These are phyloP conservation scores for Sphaerobolus stellatus DNA, from an alignment of 1,284 basidiomycete genomes.

Conservation along the genomic window DNA sequence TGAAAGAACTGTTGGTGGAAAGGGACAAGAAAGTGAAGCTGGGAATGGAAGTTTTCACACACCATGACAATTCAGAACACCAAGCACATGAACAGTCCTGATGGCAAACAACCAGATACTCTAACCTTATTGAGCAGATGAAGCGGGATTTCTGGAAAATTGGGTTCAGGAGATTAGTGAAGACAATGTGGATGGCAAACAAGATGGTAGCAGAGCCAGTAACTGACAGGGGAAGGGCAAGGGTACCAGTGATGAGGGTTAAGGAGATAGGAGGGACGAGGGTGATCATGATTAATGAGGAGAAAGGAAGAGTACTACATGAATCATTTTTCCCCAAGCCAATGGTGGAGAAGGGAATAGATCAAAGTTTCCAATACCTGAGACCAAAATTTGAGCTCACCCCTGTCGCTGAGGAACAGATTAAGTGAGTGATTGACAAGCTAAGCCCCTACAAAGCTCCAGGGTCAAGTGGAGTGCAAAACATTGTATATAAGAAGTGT, in stretches of 20 bases:
- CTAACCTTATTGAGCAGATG: constrained; percentile 18
- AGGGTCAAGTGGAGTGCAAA: constrained; percentile 17
- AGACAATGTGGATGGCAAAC: constrained; percentile 29
- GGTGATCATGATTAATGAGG: constrained; percentile 34
- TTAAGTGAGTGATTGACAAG: not conserved
- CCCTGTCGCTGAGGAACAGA: constrained; percentile 4
- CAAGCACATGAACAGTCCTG: constrained; percentile 17
- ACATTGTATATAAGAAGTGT: constrained; percentile 10
- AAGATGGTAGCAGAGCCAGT: constrained; percentile 23
- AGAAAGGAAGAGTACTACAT: constrained; percentile 10
- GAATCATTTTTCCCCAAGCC: constrained; percentile 17
- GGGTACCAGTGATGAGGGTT: constrained; percentile 30
- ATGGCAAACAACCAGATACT: constrained; percentile 24
- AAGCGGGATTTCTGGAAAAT: constrained; percentile 27
- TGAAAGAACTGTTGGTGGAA: constrained; percentile 21
- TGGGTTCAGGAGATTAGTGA: constrained; percentile 24
- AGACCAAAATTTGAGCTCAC: not conserved
- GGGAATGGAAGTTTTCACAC: constrained; percentile 11
- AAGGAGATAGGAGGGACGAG: no score
- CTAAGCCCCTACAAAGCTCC: constrained; percentile 18
- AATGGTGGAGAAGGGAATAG: not conserved
- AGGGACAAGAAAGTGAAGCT: constrained; percentile 17
- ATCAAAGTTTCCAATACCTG: not conserved
- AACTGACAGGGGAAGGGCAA: constrained; percentile 23
- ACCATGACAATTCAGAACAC: constrained; percentile 19